Conservation (phyloP, 768 basidiomycete genomes). For the Crepidotus variabilis region DNA sequence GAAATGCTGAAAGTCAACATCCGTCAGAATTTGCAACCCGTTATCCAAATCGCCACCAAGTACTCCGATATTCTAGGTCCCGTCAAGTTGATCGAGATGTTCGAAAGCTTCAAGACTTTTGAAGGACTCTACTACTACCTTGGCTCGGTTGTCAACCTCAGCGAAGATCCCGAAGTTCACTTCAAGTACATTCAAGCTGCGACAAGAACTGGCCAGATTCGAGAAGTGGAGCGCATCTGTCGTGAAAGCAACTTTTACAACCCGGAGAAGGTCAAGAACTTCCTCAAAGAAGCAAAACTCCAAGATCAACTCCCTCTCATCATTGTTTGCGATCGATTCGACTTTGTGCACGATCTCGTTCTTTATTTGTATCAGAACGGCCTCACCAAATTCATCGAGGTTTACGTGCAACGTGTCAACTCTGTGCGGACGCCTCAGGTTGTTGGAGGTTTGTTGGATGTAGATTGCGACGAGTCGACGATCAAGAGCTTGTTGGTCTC, state of each 20-base stretch:
- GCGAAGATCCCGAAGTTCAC: slow-evolving; percentile 94
- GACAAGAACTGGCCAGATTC: slow-evolving; percentile 95
- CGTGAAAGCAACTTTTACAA: slow-evolving; percentile 97
- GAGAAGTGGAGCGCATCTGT: slow-evolving; percentile 98
- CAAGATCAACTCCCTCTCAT: slow-evolving; percentile 96
- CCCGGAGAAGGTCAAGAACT: slow-evolving; percentile 99
- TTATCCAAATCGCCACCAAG: slow-evolving; percentile 96
- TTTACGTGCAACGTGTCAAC: slow-evolving; percentile 99
- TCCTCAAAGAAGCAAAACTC: slow-evolving; percentile 98
- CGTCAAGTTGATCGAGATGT: slow-evolving; percentile 97
- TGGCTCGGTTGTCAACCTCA: slow-evolving; percentile 95
- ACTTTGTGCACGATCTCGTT: slow-evolving; percentile 98
- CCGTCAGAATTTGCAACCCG: slow-evolving; percentile 94
- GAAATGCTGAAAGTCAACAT: slow-evolving; percentile 98
- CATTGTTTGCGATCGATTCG: slow-evolving; percentile 99
- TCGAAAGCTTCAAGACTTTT: slow-evolving; percentile 95
- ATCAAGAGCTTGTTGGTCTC: slow-evolving; percentile 94
- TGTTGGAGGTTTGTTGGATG: slow-evolving; percentile 92
- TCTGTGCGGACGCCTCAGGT: slow-evolving; percentile 96
- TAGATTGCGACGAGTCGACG: slow-evolving; percentile 94
- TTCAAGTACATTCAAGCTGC: slow-evolving; percentile 99
- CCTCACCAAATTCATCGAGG: slow-evolving; percentile 95
- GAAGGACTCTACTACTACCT: slow-evolving; percentile 99
- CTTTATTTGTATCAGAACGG: slow-evolving; percentile 98
- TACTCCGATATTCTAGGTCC: slow-evolving; percentile 98